phyloP scores from a whole-genome alignment of 169 alveolate genomes.

The Plasmodium reichenowi region DNA sequence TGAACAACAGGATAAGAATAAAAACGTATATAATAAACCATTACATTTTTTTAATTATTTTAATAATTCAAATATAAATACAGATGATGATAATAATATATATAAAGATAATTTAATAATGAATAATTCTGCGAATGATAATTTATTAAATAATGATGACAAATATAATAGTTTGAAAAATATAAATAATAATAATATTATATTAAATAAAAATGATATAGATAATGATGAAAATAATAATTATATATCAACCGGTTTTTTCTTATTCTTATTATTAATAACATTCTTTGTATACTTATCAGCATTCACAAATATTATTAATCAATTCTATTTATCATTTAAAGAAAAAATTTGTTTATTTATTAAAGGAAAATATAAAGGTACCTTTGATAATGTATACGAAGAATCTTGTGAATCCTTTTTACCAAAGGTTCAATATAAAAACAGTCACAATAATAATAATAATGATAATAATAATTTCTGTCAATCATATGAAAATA shows the following conservation, averaged over 20 bases:
- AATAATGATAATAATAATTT: neutral
- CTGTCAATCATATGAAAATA: constrained; percentile 9
- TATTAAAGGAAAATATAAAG: constrained; percentile 19
- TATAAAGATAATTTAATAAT: too few species aligned
- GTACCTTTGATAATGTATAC: constrained; percentile 11
- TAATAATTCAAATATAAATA: too few species aligned
- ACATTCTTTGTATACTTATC: constrained; percentile 47
- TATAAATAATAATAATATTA: neutral
- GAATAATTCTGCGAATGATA: neutral
- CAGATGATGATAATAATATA: too few species aligned
- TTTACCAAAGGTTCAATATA: constrained; percentile 6
- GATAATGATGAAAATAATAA: constrained; percentile 8
- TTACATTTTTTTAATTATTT: too few species aligned
- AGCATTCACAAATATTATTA: constrained; percentile 60
- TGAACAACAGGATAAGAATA: too few species aligned
- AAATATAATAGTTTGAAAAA: neutral
- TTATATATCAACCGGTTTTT: constrained; percentile 37
- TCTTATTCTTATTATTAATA: constrained; percentile 15
- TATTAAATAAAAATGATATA: neutral
- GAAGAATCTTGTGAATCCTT: constrained; percentile 41
- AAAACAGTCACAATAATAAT: too few species aligned
- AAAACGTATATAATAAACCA: too few species aligned
- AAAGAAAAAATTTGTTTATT: constrained; percentile 47
- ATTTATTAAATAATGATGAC: constrained; percentile 1
- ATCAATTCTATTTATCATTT: constrained; percentile 51